phyloP scores from a whole-genome alignment of 768 basidiomycete genomes.

The Tricholoma flavovirens region DNA sequence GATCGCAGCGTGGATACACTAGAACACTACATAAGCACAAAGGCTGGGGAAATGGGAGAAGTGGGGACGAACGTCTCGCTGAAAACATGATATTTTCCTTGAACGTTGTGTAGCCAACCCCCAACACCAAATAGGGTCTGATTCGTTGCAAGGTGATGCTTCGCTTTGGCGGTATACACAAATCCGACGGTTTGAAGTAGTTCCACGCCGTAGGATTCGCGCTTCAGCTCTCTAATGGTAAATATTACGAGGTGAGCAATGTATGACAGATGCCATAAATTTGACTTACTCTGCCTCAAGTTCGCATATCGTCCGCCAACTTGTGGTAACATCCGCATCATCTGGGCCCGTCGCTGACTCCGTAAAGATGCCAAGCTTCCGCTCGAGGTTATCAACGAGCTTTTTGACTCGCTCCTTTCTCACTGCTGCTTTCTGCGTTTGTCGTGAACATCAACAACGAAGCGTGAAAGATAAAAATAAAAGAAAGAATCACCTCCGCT shows the following conservation, averaged over 20 bases:
- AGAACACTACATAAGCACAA: constrained; percentile 1
- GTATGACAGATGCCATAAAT: constrained; percentile 1
- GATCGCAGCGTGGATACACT: constrained; percentile 82
- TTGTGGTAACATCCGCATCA: constrained; percentile 62
- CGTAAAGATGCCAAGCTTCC: constrained; percentile 83
- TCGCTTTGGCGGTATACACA: constrained; percentile 77
- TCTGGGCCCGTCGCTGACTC: constrained; percentile 71
- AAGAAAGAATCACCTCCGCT: constrained; percentile 53
- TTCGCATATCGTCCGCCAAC: constrained; percentile 73
- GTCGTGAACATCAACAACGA: constrained; percentile 4
- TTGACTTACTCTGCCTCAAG: constrained; percentile 70
- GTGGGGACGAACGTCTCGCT: constrained; percentile 74
- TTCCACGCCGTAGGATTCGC: constrained; percentile 84
- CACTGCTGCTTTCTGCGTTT: constrained; percentile 67
- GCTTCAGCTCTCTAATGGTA: constrained; percentile 61
- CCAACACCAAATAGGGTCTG: constrained; percentile 77
- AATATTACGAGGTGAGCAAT: not conserved
- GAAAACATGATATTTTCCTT: constrained; percentile 89
- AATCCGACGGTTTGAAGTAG: constrained; percentile 83
- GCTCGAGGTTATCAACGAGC: constrained; percentile 71
- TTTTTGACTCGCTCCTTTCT: constrained; percentile 70
- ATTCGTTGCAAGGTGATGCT: constrained; percentile 73
- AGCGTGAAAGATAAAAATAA: not conserved
- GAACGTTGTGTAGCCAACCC: constrained; percentile 90
- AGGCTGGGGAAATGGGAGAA: not conserved